Percentiles rank a stretch among this genome's conserved stretches.
These are phyloP conservation scores for Aspergillus bridgeri DNA, from an alignment of 495 filamentous ascomycete genomes.

Conservation along the genomic window DNA sequence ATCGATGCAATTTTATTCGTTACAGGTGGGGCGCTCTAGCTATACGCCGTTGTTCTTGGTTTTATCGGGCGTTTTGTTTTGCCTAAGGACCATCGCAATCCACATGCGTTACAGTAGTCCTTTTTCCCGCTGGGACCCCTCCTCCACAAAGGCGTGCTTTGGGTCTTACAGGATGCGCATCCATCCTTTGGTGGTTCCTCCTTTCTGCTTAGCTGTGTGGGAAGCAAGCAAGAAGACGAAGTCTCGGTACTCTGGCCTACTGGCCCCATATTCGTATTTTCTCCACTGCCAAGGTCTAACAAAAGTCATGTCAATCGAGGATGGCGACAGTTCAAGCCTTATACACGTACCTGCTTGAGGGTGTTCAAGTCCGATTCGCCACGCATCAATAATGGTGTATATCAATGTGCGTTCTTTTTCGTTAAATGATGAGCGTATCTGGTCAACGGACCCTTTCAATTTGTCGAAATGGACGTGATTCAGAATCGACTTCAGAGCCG, in stretches of 20 bases:
- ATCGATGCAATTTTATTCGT: not conserved
- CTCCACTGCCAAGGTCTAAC: not conserved
- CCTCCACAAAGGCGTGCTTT: not conserved
- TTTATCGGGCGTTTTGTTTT: not conserved
- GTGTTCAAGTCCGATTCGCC: not conserved
- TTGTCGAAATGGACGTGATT: too few species aligned
- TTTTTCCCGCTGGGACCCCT: not conserved
- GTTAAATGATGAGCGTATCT: not conserved
- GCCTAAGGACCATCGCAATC: not conserved
- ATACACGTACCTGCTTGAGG: not conserved
- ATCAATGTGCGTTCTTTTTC: not conserved
- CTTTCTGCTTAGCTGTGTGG: not conserved
- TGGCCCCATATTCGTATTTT: not conserved
- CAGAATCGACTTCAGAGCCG: not conserved
- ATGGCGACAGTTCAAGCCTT: not conserved
- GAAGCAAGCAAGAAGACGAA: not conserved
- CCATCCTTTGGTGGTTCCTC: not conserved
- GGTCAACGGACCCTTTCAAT: not conserved
- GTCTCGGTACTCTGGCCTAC: not conserved
- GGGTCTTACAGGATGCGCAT: not conserved
- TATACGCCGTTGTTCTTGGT: not conserved
- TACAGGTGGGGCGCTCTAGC: not conserved
- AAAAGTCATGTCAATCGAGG: not conserved
- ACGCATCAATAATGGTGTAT: not conserved
- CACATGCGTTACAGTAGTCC: not conserved